Percentiles rank a stretch among this genome's conserved stretches.
Evolutionary conservation across 2,329 filamentous ascomycete species (phyloP).

Genomic region (Drechmeria coniospora): DNA sequence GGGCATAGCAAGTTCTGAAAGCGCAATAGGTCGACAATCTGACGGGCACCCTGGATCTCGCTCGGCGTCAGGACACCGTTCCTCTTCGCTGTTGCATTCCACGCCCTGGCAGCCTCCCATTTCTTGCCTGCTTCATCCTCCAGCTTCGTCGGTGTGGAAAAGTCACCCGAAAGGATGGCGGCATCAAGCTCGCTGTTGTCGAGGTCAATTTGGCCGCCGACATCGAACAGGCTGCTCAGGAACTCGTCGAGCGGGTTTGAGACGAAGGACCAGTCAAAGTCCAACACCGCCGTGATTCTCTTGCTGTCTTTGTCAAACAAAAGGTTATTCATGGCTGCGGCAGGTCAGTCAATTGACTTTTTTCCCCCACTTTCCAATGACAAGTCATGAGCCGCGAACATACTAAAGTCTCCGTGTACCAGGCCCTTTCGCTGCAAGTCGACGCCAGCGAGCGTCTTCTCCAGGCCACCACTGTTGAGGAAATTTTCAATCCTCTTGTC

Average conservation of each 20-base stretch:
- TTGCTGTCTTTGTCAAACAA: conserved; percentile 9
- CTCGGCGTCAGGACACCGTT: background rate
- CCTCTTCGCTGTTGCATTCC: conserved; percentile 1
- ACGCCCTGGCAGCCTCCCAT: conserved; percentile 1
- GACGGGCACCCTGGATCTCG: background rate
- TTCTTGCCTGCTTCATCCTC: background rate
- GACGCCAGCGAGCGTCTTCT: conserved; percentile 5
- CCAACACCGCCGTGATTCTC: conserved; percentile 11
- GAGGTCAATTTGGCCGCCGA: background rate
- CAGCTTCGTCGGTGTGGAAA: background rate
- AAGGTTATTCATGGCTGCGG: conserved; percentile 12
- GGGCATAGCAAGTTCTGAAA: background rate
- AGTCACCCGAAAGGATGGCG: conserved; percentile 1
- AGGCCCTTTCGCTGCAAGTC: conserved; percentile 5
- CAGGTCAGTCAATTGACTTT: background rate
- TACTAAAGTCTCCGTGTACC: conserved; percentile 14
- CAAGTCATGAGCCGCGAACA: background rate
- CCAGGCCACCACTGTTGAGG: conserved; percentile 3
- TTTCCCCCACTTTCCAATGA: too few relatives aligned
- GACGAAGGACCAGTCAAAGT: conserved; percentile 13
- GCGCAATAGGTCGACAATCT: background rate
- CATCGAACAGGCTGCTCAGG: conserved; percentile 7
- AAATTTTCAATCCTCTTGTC: conserved; percentile 6
- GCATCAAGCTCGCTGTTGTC: background rate
- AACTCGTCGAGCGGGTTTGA: conserved; percentile 12